Conservation (phyloP, 2,329 filamentous ascomycete species). For the Botrytis medusae region DNA sequence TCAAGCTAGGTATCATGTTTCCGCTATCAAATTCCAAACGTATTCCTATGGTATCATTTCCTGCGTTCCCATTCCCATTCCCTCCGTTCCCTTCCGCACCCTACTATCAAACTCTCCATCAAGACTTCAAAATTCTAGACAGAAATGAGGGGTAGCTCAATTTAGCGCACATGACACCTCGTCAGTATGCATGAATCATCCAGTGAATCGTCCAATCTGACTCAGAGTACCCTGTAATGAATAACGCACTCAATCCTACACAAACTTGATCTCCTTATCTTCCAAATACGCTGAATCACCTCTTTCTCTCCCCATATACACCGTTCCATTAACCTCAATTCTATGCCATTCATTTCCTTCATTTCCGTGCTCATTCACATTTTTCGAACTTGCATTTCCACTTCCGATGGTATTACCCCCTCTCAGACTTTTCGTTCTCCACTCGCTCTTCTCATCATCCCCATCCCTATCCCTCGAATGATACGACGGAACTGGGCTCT, state of each 20-base stretch:
- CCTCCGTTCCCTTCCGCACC: not conserved
- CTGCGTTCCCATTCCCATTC: not conserved
- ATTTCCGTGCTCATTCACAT: not conserved
- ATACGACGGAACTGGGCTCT: not conserved
- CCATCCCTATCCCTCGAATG: not conserved
- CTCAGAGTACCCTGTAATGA: not conserved
- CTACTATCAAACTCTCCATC: not conserved
- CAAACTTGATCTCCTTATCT: not conserved
- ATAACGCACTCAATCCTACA: not conserved
- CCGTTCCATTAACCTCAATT: not conserved
- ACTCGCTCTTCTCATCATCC: not conserved
- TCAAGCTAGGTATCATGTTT: not conserved
- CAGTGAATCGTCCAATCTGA: not conserved
- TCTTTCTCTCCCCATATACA: not conserved
- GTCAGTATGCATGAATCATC: not conserved
- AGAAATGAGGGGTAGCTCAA: not conserved
- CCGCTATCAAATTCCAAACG: not conserved
- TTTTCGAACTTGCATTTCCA: not conserved
- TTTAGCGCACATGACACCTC: not conserved
- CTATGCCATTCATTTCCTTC: not conserved
- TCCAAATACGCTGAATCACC: not conserved
- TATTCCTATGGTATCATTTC: slow-evolving; percentile 2
- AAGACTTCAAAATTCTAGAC: not conserved
- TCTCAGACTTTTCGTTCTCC: not conserved
- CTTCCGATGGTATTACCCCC: not conserved